phyloP scores from a whole-genome alignment of 1,284 basidiomycete genomes.

The Pseudozyma tsukubaensis region DNA sequence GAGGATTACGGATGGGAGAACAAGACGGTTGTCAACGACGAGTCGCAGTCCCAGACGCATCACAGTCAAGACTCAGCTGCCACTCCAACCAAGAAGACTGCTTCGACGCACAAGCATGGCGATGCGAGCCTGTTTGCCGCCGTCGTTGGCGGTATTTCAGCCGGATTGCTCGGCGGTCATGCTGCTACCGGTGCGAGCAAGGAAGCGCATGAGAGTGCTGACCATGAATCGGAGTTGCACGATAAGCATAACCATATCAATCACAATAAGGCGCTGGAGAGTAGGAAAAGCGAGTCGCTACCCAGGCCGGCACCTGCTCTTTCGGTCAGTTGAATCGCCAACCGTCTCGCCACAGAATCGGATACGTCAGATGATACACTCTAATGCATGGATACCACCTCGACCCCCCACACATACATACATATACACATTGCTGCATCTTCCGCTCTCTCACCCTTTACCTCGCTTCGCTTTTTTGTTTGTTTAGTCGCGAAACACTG shows the following conservation, averaged over 20 bases:
- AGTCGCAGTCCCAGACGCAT: constrained; percentile 6
- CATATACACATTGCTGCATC: background rate
- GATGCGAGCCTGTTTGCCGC: constrained; percentile 37
- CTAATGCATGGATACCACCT: constrained; percentile 5
- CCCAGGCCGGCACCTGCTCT: constrained; percentile 4
- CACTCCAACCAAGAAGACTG: background rate
- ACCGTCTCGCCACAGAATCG: background rate
- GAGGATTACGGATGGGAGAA: constrained; percentile 23
- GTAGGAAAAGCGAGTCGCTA: constrained; percentile 10
- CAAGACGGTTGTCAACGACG: constrained; percentile 22
- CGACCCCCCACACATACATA: too few relatives aligned
- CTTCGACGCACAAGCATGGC: constrained; percentile 21
- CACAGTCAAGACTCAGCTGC: constrained; percentile 9
- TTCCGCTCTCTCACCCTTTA: background rate
- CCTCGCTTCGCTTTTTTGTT: constrained; percentile 1
- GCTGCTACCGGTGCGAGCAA: constrained; percentile 15
- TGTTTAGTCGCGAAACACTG: too few relatives aligned
- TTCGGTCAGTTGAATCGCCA: background rate
- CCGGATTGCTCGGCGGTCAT: constrained; percentile 24
- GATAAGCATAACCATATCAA: constrained; percentile 31
- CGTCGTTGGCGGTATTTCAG: constrained; percentile 34
- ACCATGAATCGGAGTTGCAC: constrained; percentile 19
- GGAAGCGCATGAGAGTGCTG: constrained; percentile 15
- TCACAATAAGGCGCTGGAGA: constrained; percentile 16
- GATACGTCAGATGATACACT: constrained; percentile 1